These are phyloP conservation scores for Irpex lacteus DNA, from an alignment of 1,284 basidiomycete species.

Conservation along the genomic window DNA sequence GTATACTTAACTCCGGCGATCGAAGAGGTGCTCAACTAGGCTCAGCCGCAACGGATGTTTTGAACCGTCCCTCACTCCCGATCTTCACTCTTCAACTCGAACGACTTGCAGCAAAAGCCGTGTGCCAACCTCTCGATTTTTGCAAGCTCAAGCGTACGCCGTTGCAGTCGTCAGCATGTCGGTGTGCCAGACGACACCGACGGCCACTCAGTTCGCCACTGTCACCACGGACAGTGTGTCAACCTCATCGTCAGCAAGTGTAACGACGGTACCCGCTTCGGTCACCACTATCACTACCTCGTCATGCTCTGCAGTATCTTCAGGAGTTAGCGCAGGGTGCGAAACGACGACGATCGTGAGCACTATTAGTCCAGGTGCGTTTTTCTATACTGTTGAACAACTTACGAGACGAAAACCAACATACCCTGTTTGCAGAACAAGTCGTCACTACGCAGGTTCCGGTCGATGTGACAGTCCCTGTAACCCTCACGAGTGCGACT, in stretches of 20 bases:
- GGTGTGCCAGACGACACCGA: slow-evolving; percentile 33
- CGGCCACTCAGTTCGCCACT: slow-evolving; percentile 35
- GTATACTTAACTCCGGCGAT: not conserved
- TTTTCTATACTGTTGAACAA: not conserved
- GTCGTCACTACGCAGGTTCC: slow-evolving; percentile 34
- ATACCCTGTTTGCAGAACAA: slow-evolving; percentile 22
- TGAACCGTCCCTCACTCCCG: not conserved
- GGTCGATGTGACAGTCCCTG: slow-evolving; percentile 30
- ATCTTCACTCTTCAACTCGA: not conserved
- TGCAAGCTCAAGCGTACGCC: not conserved
- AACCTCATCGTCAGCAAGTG: slow-evolving; percentile 33
- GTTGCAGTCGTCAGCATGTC: slow-evolving; percentile 14
- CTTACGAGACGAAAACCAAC: not conserved
- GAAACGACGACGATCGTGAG: slow-evolving; percentile 22
- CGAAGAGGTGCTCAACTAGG: not conserved
- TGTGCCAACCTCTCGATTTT: not conserved
- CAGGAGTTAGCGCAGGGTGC: slow-evolving; percentile 25
- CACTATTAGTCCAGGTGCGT: slow-evolving; percentile 23
- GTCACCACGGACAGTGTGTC: slow-evolving; percentile 31
- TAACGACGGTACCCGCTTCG: slow-evolving; percentile 24
- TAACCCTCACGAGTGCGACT: slow-evolving; percentile 31
- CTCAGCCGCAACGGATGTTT: not conserved
- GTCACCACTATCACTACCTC: slow-evolving; percentile 28
- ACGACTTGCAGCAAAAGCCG: not conserved
- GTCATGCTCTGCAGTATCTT: slow-evolving; percentile 26